Conservation (phyloP, 2,329 filamentous ascomycete genomes). For the Elsinoe fawcettii region DNA sequence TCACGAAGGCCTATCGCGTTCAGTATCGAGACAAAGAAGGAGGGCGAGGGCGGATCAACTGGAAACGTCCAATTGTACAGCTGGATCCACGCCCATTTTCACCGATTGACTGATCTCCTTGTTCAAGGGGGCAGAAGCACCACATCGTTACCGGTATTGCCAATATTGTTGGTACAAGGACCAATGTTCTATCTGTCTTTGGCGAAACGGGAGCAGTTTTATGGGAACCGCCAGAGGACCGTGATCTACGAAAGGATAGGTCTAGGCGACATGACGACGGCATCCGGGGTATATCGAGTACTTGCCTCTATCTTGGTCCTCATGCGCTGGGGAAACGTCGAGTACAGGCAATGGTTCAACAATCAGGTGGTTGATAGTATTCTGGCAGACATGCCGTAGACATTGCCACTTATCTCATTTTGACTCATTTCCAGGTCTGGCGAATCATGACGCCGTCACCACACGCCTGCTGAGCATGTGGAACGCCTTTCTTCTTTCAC, state of each 20-base stretch:
- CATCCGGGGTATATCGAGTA: neutral
- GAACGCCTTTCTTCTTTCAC: no score
- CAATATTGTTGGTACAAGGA: neutral
- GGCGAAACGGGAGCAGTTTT: neutral
- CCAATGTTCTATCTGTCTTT: neutral
- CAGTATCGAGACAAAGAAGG: neutral
- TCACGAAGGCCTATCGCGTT: neutral
- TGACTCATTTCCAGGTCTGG: no score
- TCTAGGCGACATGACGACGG: neutral
- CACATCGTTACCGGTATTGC: neutral
- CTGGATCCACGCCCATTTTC: neutral
- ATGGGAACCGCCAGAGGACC: neutral
- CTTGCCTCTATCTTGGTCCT: neutral
- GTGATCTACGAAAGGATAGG: neutral
- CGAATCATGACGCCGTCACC: no score
- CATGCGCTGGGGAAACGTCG: conserved; percentile 13
- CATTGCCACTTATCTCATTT: no score
- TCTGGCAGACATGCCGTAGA: no score
- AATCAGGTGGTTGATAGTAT: no score
- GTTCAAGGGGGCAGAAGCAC: neutral
- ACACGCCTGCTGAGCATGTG: no score
- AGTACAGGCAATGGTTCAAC: no score
- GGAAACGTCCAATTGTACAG: neutral
- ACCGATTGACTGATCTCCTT: neutral
- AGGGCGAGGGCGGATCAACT: neutral